phyloP scores from a whole-genome alignment of 2,329 filamentous ascomycete species.

The Rhytidhysteron rufulum region DNA sequence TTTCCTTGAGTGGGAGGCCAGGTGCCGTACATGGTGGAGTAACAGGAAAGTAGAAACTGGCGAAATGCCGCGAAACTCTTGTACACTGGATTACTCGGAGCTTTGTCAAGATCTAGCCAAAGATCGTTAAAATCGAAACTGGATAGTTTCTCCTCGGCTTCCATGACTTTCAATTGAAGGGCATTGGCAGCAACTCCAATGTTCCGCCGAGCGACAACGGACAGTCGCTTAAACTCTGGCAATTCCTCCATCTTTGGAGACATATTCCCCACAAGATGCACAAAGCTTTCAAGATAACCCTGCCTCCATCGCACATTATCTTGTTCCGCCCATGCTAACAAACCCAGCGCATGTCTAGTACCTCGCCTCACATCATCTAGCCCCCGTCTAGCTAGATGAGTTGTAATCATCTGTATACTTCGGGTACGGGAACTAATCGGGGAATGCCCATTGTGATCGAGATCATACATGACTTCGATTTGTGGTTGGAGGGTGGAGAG shows the following conservation, averaged over 20 bases:
- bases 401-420: slow-evolving; percentile 56
- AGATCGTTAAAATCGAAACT: slow-evolving; percentile 60
- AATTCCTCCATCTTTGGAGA: slow-evolving; percentile 41
- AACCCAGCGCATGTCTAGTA: slow-evolving; percentile 55
- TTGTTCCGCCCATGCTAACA: slow-evolving; percentile 65
- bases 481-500: slow-evolving; percentile 60
- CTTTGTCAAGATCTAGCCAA: slow-evolving; percentile 43
- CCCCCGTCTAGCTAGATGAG: slow-evolving; percentile 56
- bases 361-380: slow-evolving; percentile 64
- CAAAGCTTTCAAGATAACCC: slow-evolving; percentile 64
- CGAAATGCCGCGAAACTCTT: slow-evolving; percentile 58
- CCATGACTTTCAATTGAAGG: slow-evolving; percentile 59
- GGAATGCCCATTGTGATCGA: slow-evolving; percentile 32
- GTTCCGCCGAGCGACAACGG: slow-evolving; percentile 60
- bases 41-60: slow-evolving; percentile 58
- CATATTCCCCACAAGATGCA: slow-evolving; percentile 63
- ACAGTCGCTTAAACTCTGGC: slow-evolving; percentile 57
- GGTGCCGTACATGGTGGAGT: slow-evolving; percentile 52
- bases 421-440: slow-evolving; percentile 34
- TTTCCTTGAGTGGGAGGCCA: slow-evolving; percentile 55
- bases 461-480: slow-evolving; percentile 53
- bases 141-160: slow-evolving; percentile 58
- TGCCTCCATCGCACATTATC: slow-evolving; percentile 60
- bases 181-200: slow-evolving; percentile 60
- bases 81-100: slow-evolving; percentile 43